These are phyloP conservation scores for Syzygium oleosum DNA, from an alignment of 345 rosid species.

Conservation along the genomic window DNA sequence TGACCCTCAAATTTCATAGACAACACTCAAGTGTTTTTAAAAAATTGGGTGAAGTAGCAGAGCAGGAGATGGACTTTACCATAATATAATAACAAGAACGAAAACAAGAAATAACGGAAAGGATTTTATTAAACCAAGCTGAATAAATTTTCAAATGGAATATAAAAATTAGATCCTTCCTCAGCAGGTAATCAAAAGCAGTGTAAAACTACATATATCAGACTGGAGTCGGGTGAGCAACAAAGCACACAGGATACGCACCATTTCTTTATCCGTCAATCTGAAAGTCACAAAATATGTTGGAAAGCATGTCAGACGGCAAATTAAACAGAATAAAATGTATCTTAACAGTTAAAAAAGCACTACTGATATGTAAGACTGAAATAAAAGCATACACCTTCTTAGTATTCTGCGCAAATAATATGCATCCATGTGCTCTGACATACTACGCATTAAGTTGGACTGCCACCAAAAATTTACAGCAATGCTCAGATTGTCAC, in stretches of 20 bases:
- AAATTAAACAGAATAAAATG: conserved; percentile 14
- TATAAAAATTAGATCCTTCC: neutral
- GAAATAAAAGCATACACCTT: conserved; percentile 30
- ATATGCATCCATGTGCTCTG: conserved; percentile 83
- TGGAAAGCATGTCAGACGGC: conserved; percentile 10
- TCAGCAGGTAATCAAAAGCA: neutral
- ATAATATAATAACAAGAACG: neutral
- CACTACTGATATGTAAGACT: neutral
- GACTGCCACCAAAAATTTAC: conserved; percentile 95
- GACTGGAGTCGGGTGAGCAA: neutral
- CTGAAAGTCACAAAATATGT: conserved; percentile 27
- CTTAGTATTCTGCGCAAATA: conserved; percentile 69
- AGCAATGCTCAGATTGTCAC: conserved; percentile 69
- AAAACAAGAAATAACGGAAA: neutral
- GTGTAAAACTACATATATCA: neutral
- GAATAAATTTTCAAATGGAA: neutral
- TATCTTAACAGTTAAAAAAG: neutral
- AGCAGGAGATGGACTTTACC: neutral
- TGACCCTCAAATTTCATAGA: neutral
- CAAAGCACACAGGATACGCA: conserved; percentile 12
- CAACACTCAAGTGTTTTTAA: neutral
- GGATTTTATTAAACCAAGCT: neutral
- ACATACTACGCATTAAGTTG: conserved; percentile 44
- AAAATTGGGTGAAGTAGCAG: neutral
- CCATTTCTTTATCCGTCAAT: conserved; percentile 83